Percentiles rank a stretch among this genome's conserved stretches.
These are phyloP conservation scores for Oleoguttula mirabilis DNA, from an alignment of 495 filamentous ascomycete genomes.

Conservation along the genomic window DNA sequence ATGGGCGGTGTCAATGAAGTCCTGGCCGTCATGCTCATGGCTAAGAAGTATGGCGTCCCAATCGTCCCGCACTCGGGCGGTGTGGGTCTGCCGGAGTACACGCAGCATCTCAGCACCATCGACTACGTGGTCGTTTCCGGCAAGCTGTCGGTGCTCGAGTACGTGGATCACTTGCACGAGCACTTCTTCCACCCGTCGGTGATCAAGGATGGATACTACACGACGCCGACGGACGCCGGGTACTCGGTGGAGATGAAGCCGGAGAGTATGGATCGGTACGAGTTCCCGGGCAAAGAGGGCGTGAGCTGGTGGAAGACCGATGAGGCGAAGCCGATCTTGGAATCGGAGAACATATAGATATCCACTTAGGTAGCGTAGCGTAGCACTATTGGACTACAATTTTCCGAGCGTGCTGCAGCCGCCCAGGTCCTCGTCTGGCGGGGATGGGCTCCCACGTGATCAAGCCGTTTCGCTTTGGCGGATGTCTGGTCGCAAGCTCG, in stretches of 20 bases:
- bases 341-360: constrained; percentile 31
- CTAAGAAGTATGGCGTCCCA: constrained; percentile 71
- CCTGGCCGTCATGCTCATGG: constrained; percentile 79
- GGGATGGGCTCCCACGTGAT: too few relatives aligned
- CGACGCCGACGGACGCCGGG: constrained; percentile 67
- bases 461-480: too few relatives aligned
- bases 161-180: constrained; percentile 88
- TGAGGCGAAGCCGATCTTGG: constrained; percentile 31
- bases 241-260: constrained; percentile 91
- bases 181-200: constrained; percentile 74
- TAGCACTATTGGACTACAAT: too few relatives aligned
- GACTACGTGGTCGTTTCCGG: constrained; percentile 85
- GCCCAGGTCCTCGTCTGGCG: too few relatives aligned
- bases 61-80: constrained; percentile 84
- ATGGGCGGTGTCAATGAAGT: constrained; percentile 90
- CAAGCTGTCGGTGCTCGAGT: constrained; percentile 72
- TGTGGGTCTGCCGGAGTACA: constrained; percentile 87
- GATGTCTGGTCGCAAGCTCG: too few relatives aligned
- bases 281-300: constrained; percentile 62
- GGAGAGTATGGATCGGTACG: constrained; percentile 68
- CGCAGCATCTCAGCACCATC: constrained; percentile 84
- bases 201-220: constrained; percentile 77
- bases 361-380: too few relatives aligned
- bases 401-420: too few relatives aligned
- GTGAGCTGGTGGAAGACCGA: constrained; percentile 63